These are phyloP conservation scores for Eragrostis curvula DNA, from an alignment of 176 grass and related monocot species.

Conservation along the genomic window DNA sequence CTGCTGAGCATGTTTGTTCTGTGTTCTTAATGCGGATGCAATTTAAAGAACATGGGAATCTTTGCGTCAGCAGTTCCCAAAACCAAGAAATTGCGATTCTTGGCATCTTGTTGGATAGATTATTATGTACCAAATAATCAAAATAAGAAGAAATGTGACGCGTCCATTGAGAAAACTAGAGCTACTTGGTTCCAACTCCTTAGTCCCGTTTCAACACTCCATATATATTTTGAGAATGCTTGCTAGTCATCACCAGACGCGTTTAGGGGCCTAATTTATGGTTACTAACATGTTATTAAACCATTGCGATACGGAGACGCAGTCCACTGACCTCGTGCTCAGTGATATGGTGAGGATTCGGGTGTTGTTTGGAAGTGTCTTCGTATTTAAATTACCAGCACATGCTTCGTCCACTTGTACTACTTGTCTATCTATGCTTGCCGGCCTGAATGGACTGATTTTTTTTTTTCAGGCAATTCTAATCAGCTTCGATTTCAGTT, in stretches of 20 bases:
- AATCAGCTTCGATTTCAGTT: background rate
- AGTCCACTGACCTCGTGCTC: background rate
- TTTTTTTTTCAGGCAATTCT: background rate
- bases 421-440: conserved; percentile 7
- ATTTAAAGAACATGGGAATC: background rate
- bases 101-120: background rate
- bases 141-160: background rate
- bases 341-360: conserved; percentile 12
- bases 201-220: background rate
- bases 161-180: background rate
- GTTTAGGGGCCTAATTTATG: background rate
- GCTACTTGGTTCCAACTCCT: too few relatives aligned
- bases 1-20: background rate
- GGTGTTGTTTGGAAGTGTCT: background rate
- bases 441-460: conserved; percentile 13
- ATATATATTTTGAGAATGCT: background rate
- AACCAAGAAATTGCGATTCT: too few relatives aligned
- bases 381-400: background rate
- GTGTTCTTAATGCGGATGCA: background rate
- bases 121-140: background rate
- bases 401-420: background rate
- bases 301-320: background rate
- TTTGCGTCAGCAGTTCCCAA: background rate
- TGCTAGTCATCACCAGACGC: background rate
- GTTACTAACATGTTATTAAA: background rate